Base-by-base conservation (phyloP, 192 early-diverging fungal genomes). In the Lobulomyces angularis region DNA sequence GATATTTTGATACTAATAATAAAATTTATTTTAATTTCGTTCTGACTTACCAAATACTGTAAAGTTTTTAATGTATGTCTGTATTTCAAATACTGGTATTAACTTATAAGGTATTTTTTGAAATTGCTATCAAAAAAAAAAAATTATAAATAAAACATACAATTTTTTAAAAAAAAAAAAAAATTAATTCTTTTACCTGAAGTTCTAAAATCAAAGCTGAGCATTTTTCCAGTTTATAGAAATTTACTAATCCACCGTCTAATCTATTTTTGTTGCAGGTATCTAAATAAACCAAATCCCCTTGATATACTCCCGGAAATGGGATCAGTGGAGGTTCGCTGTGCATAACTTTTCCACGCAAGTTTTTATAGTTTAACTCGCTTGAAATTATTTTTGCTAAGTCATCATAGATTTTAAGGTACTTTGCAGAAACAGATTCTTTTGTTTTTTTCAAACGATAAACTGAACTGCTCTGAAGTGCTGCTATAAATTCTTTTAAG, bases 401-500 rank as follows among this genome's bases (percentile, higher is more conserved):
- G 29, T 63, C 58, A 8, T 75, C 72, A n/a, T 54, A 50, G 17
- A 43, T 41, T 23, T 61, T 55, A 41, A 71, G 46, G 33, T 53
- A 55, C 46, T 75, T 75, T 34, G 25, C 44, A 18, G 50, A 44
- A 22, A 71, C 35, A 14, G 58, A 37, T 50, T 48, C 61, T 33
- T 71, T 71, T 1, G 72, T 76, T 34, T 69, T 69, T 35, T 69
- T 65, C 24, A 76, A 50, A 20, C 72, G 58, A 38, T 69, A 72
- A 4, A 76, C 51, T 1, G 69, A 49, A 27, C 62, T 58, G 3
- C 65, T 56, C 36, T 69, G 59, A 23, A 76, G 42, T 3, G 72
- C 72, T 5, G 69, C 72, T n/a, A 72, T 31, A 14, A 71, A 46
- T 45, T 76, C 72, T 45, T 66, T 63, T 17, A 76, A 60, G 4